Evolutionary conservation across 441 rosid genomes (phyloP), one percentile per base, ranked within the genome.

Genomic region (Populus trichocarpa): DNA sequence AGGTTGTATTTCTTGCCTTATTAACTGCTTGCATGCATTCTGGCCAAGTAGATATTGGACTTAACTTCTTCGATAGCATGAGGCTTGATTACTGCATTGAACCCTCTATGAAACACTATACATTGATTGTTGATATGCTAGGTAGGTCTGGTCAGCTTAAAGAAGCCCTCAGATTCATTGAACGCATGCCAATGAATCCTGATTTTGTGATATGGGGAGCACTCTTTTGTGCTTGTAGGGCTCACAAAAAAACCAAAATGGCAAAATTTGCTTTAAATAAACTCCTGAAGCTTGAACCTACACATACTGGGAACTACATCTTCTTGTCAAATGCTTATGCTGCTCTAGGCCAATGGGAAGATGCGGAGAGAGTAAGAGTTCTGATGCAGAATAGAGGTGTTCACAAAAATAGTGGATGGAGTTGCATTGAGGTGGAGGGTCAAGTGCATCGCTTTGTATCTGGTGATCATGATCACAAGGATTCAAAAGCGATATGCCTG

Each of bases 31-130:
- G 90, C 79, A 75, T 78, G 53, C 89, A 90, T 80, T 79, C 90
- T 71, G 89, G 88, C 7, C 82, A 85, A 87, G 90, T 89, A 38
- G 76, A 87, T 36, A 80, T 87, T 70, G 93, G 90, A 67, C 86
- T 89, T 74, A 86, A 88, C 81, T 82, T 90, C 85, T 89, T 89
- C 61, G 76, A 87, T 73, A 87, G 92, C 86, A 88, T 90, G 95
- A 83, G 79, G 85, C 87, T 85, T 67, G 95, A 92, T 80, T 89
- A 90, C 81, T 84, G 73, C 63, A 86, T 92, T 67, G 88, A 87
- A 77, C 92, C 95, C 65, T 81, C 88, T 3, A 81, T 90, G 79
- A 90, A 90, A 74, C 95, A 92, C 82, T 87, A 89, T 80, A 81
- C 87, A 35, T 23, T 84, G 77, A 78, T 89, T 18, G 90, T 90